A percentile compares a stretch with the other conserved stretches of the same genome.
These are phyloP conservation scores for Ascochyta viciae-villosae DNA, from an alignment of 2,329 filamentous ascomycete species.

Conservation along the genomic window DNA sequence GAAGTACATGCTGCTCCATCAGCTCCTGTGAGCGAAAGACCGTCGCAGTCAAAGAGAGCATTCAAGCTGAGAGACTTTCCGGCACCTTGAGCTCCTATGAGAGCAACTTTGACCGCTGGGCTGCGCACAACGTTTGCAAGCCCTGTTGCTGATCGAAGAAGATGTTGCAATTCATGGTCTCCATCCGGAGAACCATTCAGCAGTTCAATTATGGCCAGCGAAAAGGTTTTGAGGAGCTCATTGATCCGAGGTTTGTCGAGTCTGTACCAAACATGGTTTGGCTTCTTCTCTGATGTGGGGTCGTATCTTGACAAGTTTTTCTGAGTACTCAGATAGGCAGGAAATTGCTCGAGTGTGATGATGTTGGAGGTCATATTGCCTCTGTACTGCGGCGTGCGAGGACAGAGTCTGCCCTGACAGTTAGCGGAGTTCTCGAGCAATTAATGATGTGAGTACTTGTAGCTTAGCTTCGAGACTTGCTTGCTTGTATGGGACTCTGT, in stretches of 20 bases:
- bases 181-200: neutral
- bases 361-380: neutral
- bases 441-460: no score
- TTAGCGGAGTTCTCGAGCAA: no score
- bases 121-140: constrained; percentile 19
- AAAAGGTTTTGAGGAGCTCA: neutral
- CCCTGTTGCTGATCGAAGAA: constrained; percentile 7
- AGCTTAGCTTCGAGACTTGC: no score
- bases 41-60: constrained; percentile 26
- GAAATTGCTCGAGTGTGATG: constrained; percentile 12
- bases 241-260: constrained; percentile 6
- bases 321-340: neutral
- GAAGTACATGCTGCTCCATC: constrained; percentile 31
- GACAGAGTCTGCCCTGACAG: no score
- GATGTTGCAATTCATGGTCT: constrained; percentile 25
- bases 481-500: no score
- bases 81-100: constrained; percentile 31
- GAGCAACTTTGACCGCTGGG: constrained; percentile 20
- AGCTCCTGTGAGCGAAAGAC: constrained; percentile 30
- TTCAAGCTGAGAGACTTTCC: constrained; percentile 30
- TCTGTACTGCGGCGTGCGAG: no score
- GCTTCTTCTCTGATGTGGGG: constrained; percentile 3
- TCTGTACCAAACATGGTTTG: constrained; percentile 5
- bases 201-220: neutral
- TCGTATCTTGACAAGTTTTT: neutral